Percentiles rank a stretch among this genome's conserved stretches.
phyloP scores from a whole-genome alignment of 306 rosid genomes.

The Myrica gale region DNA sequence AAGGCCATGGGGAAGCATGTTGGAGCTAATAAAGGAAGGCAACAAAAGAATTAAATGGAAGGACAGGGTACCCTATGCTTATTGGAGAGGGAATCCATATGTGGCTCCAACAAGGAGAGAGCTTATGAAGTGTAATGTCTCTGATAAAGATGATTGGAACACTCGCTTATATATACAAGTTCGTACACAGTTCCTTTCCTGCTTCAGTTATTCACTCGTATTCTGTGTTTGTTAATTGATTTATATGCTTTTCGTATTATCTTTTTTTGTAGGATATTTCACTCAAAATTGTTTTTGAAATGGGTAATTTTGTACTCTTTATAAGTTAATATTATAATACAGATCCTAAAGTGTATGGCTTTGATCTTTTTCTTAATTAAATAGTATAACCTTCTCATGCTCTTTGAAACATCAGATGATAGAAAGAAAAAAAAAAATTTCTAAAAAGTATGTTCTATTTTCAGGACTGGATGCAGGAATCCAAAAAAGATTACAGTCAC shows the following conservation, averaged over 20 bases:
- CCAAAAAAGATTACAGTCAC: constrained; percentile 59
- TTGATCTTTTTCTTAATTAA: too few species aligned
- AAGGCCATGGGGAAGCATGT: constrained; percentile 60
- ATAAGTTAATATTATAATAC: too few species aligned
- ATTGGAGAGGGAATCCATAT: constrained; percentile 82
- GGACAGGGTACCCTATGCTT: constrained; percentile 75
- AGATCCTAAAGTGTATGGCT: too few species aligned
- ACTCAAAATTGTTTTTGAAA: too few species aligned
- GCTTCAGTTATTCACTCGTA: neutral
- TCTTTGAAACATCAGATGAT: too few species aligned
- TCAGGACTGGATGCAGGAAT: constrained; percentile 73
- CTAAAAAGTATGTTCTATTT: neutral
- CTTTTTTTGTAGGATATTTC: too few species aligned
- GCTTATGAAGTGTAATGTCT: constrained; percentile 71
- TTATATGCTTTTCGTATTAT: too few species aligned
- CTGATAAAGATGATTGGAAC: constrained; percentile 59
- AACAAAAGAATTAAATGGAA: constrained; percentile 61
- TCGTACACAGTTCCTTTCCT: neutral
- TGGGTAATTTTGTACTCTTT: too few species aligned
- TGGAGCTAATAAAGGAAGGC: constrained; percentile 61
- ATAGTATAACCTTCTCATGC: too few species aligned
- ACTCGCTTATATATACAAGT: constrained; percentile 55
- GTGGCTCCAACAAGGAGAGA: constrained; percentile 58
- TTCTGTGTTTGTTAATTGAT: too few species aligned
- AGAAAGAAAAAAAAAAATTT: too few species aligned